Conservation (phyloP, 306 rosid species). For the Prunus fruticosa region DNA sequence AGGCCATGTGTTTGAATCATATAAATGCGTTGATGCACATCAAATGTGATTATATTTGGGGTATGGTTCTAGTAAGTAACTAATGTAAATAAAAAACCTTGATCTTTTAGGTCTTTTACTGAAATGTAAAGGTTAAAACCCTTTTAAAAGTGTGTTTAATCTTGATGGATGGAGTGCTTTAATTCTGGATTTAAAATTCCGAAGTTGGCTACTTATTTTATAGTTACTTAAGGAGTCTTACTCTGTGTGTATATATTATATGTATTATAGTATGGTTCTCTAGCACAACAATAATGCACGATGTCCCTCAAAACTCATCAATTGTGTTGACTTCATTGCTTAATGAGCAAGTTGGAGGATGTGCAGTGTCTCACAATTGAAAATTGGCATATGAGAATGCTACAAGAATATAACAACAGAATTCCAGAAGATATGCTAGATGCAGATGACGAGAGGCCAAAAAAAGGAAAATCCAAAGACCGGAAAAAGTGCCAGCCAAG, state of each 20-base stretch:
- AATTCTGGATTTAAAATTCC: neutral
- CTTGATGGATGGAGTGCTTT: neutral
- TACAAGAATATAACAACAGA: neutral
- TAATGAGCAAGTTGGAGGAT: too few species aligned
- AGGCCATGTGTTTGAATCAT: neutral
- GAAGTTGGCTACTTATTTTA: too few species aligned
- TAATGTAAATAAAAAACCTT: neutral
- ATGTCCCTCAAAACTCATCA: neutral
- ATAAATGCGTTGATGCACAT: neutral
- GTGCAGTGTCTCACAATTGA: too few species aligned
- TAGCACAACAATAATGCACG: neutral
- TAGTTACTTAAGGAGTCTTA: too few species aligned
- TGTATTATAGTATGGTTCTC: neutral
- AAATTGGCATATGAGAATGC: neutral
- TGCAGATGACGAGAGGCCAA: too few species aligned
- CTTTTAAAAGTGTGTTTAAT: neutral
- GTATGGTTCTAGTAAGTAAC: neutral
- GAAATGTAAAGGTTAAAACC: neutral
- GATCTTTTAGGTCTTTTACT: neutral
- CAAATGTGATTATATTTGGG: neutral
- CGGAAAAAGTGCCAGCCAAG: too few species aligned
- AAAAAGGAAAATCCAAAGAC: too few species aligned
- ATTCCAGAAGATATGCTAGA: too few species aligned
- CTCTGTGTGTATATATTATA: too few species aligned
- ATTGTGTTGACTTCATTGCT: neutral